Evolutionary conservation across 2,329 filamentous ascomycete species (phyloP).

Genomic region (Beauveria pseudobassiana): DNA sequence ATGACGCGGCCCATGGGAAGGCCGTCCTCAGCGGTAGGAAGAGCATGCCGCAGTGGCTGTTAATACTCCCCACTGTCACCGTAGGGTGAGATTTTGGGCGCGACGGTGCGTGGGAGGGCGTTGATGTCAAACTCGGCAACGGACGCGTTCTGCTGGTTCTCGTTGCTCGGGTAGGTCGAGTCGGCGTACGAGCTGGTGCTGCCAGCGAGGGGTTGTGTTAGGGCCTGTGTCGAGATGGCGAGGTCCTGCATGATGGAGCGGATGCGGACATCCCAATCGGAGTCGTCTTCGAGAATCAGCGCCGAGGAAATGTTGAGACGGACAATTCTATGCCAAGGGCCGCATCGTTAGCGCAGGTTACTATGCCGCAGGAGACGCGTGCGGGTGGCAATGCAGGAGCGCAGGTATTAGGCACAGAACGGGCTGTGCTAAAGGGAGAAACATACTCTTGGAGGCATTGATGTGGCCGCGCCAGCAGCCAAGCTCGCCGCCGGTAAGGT

Average conservation of each 20-base stretch:
- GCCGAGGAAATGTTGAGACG: constrained; percentile 35
- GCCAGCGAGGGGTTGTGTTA: constrained; percentile 21
- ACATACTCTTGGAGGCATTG: constrained; percentile 25
- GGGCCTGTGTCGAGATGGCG: constrained; percentile 25
- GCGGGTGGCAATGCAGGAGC: no score
- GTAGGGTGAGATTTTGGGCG: constrained; percentile 29
- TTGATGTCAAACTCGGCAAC: constrained; percentile 13
- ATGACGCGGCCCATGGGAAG: constrained; percentile 23
- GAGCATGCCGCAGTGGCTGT: constrained; percentile 34
- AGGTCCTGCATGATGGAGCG: constrained; percentile 37
- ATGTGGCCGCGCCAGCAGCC: constrained; percentile 31
- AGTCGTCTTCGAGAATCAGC: constrained; percentile 47
- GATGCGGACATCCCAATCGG: constrained; percentile 46
- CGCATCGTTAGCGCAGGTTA: neutral
- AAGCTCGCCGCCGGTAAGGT: constrained; percentile 7
- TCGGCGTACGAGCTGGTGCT: constrained; percentile 13
- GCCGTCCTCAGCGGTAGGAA: constrained; percentile 15
- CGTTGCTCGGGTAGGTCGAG: constrained; percentile 17
- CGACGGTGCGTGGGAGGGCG: constrained; percentile 10
- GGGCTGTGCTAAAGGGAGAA: neutral
- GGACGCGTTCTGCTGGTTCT: neutral
- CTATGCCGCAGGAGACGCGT: neutral
- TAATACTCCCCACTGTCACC: constrained; percentile 43
- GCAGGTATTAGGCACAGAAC: no score
- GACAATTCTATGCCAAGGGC: constrained; percentile 26